Evolutionary conservation across 495 filamentous ascomycete genomes (phyloP).

Genomic region (Penicillium herquei): DNA sequence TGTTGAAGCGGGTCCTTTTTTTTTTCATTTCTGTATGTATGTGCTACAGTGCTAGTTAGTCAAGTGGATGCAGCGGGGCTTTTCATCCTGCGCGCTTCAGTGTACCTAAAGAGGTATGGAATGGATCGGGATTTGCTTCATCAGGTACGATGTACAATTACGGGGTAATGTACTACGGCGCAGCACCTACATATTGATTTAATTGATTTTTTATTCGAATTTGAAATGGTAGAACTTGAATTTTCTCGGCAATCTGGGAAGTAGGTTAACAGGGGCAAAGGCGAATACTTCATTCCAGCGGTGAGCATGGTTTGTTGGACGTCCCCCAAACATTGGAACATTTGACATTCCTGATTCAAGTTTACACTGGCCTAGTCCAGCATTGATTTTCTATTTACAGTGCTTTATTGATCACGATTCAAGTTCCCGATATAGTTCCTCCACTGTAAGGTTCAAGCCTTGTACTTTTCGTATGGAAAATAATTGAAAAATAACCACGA

Average conservation of each 20-base stretch:
- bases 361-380: too few species aligned
- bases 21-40: too few species aligned
- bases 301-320: not conserved
- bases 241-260: not conserved
- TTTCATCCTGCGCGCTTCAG: not conserved
- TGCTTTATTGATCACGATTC: not conserved
- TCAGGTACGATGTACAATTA: too few species aligned
- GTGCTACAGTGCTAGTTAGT: too few species aligned
- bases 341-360: not conserved
- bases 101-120: not conserved
- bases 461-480: not conserved
- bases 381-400: too few species aligned
- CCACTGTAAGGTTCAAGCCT: not conserved
- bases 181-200: not conserved
- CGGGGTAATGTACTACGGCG: too few species aligned
- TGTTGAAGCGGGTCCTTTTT: too few species aligned
- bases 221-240: not conserved
- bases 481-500: not conserved
- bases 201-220: conserved; percentile 1
- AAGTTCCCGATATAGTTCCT: not conserved
- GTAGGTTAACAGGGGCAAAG: not conserved
- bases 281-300: not conserved
- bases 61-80: not conserved
- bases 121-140: not conserved
- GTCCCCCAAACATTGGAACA: not conserved